Evolutionary conservation across 2,329 filamentous ascomycete genomes (phyloP).

Genomic region (Bertia moriformis): DNA sequence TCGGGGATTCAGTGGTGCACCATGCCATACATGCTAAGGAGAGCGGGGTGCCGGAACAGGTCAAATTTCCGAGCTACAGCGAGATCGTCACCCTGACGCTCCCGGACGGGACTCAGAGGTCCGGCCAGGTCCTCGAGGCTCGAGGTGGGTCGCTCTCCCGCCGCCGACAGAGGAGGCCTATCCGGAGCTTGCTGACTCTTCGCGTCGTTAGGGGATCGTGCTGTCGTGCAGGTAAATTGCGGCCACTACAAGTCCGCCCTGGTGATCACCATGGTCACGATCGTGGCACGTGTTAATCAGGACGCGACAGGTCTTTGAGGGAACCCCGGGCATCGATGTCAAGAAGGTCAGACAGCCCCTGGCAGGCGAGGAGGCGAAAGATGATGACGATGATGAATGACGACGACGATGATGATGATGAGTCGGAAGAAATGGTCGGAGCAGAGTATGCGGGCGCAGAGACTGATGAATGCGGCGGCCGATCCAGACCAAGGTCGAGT

Average conservation of each 20-base stretch:
- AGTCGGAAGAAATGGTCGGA: slow-evolving; percentile 4
- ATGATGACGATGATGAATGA: too few relatives aligned
- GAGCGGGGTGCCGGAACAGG: slow-evolving; percentile 34
- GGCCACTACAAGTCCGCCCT: slow-evolving; percentile 32
- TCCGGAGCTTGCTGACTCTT: slow-evolving; percentile 5
- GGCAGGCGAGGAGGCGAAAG: neutral
- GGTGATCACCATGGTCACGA: slow-evolving; percentile 3
- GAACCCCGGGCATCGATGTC: slow-evolving; percentile 91
- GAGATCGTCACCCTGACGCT: slow-evolving; percentile 95
- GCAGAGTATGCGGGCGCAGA: too few relatives aligned
- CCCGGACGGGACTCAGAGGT: slow-evolving; percentile 83
- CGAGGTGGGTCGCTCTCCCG: slow-evolving; percentile 48
- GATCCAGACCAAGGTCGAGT: slow-evolving; percentile 78
- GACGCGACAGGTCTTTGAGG: slow-evolving; percentile 91
- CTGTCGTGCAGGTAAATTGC: slow-evolving; percentile 94
- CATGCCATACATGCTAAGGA: slow-evolving; percentile 5
- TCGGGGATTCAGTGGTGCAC: slow-evolving; percentile 7
- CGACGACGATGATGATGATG: neutral
- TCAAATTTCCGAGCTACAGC: slow-evolving; percentile 95
- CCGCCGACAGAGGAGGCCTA: neutral
- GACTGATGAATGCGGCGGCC: too few relatives aligned
- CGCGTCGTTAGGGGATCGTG: slow-evolving; percentile 60
- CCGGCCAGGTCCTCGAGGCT: slow-evolving; percentile 91
- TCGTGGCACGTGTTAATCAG: slow-evolving; percentile 11
- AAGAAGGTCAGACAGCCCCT: slow-evolving; percentile 60